phyloP scores from a whole-genome alignment of 805 yeast genomes.

The Wickerhamomyces bisporus region DNA sequence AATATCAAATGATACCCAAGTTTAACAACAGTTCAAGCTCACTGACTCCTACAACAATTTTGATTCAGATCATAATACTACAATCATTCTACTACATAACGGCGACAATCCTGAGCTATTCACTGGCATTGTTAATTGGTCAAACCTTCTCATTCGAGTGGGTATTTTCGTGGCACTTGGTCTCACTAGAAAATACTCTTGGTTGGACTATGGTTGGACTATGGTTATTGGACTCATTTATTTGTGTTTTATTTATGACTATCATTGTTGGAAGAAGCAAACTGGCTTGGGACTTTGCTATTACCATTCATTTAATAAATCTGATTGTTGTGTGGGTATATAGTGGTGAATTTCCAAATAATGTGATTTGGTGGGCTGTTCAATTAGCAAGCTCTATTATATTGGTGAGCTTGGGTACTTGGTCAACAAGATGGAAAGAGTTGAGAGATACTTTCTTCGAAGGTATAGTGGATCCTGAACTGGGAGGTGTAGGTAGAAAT shows the following conservation, averaged over 20 bases:
- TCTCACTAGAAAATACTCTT: slow-evolving; percentile 69
- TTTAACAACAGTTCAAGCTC: slow-evolving; percentile 29
- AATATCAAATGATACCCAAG: slow-evolving; percentile 11
- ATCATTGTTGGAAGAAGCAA: slow-evolving; percentile 88
- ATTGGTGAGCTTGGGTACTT: slow-evolving; percentile 78
- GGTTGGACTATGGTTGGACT: slow-evolving; percentile 70
- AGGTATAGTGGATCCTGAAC: slow-evolving; percentile 61
- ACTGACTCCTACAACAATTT: slow-evolving; percentile 52
- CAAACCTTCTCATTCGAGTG: slow-evolving; percentile 60
- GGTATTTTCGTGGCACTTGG: slow-evolving; percentile 76
- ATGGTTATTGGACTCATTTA: slow-evolving; percentile 80
- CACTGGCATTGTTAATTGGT: slow-evolving; percentile 67
- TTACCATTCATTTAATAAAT: slow-evolving; percentile 86
- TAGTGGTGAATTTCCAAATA: slow-evolving; percentile 62
- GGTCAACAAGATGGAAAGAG: slow-evolving; percentile 90
- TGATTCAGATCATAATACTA: slow-evolving; percentile 68
- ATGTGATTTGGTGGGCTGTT: slow-evolving; percentile 78
- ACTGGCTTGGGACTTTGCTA: slow-evolving; percentile 92
- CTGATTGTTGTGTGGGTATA: slow-evolving; percentile 62
- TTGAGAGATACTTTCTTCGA: slow-evolving; percentile 86
- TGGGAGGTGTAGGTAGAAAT: slow-evolving; percentile 27
- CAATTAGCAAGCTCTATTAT: slow-evolving; percentile 64
- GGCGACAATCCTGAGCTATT: slow-evolving; percentile 60
- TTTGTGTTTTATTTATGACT: slow-evolving; percentile 81
- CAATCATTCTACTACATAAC: slow-evolving; percentile 76